phyloP scores from a whole-genome alignment of 2,329 filamentous ascomycete species.

The Beauveria brongniartii region DNA sequence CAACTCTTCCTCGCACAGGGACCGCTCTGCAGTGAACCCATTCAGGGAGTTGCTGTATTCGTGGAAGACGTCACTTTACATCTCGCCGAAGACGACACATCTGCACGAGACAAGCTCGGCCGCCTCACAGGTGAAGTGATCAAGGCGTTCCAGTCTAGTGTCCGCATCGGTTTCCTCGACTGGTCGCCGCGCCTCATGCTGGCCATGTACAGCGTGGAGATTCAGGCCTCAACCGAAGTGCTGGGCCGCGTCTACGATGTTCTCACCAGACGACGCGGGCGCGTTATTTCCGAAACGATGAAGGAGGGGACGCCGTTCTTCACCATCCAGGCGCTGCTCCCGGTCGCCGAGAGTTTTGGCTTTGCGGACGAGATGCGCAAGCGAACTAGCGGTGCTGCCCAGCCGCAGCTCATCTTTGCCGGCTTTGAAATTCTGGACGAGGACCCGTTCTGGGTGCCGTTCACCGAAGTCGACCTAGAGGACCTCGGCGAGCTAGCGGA shows the following conservation, averaged over 20 bases:
- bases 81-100: slow-evolving; percentile 44
- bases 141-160: slow-evolving; percentile 76
- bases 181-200: slow-evolving; percentile 94
- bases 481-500: slow-evolving; percentile 92
- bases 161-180: slow-evolving; percentile 80
- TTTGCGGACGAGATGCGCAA: slow-evolving; percentile 97
- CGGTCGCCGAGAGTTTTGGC: slow-evolving; percentile 91
- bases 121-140: slow-evolving; percentile 90
- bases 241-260: slow-evolving; percentile 93
- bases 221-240: slow-evolving; percentile 92
- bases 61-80: slow-evolving; percentile 68
- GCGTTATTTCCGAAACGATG: slow-evolving; percentile 82
- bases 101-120: slow-evolving; percentile 59
- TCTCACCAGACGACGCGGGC: slow-evolving; percentile 87
- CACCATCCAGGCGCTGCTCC: slow-evolving; percentile 79
- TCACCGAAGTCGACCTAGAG: slow-evolving; percentile 92
- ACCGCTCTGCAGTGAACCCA: slow-evolving; percentile 83
- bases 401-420: slow-evolving; percentile 86
- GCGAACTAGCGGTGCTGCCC: slow-evolving; percentile 79
- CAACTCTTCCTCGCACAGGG: slow-evolving; percentile 85
- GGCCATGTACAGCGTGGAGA: slow-evolving; percentile 97
- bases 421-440: slow-evolving; percentile 91
- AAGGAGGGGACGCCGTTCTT: slow-evolving; percentile 96
- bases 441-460: slow-evolving; percentile 96
- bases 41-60: slow-evolving; percentile 87